Percentiles rank a stretch among this genome's conserved stretches.
phyloP scores from a whole-genome alignment of 2,329 filamentous ascomycete species.

The Penicillium paneum region DNA sequence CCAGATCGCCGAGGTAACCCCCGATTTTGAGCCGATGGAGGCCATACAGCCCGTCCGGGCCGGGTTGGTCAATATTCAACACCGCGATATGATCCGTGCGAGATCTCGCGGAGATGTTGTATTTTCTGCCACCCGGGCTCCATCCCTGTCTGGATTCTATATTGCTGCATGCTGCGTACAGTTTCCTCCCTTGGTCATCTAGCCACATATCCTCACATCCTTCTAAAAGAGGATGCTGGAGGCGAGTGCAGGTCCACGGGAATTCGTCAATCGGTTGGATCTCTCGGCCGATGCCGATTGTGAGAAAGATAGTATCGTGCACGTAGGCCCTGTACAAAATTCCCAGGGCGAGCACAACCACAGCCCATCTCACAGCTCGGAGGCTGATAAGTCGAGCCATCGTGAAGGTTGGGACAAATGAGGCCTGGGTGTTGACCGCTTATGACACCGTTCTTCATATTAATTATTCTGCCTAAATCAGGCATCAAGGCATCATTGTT shows the following conservation, averaged over 20 bases:
- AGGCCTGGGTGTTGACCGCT: too few relatives aligned
- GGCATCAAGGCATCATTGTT: too few relatives aligned
- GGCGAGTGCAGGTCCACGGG: slow-evolving; percentile 26
- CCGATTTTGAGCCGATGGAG: slow-evolving; percentile 5
- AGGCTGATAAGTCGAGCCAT: background rate
- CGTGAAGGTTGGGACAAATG: background rate
- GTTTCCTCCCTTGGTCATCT: slow-evolving; percentile 12
- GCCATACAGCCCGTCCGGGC: slow-evolving; percentile 15
- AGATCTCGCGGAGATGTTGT: slow-evolving; percentile 23
- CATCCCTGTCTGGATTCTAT: background rate
- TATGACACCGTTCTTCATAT: too few relatives aligned
- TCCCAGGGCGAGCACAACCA: background rate
- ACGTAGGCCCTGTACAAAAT: background rate
- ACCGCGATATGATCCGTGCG: slow-evolving; percentile 27
- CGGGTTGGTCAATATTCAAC: slow-evolving; percentile 27
- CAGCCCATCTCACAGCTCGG: background rate
- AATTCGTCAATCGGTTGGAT: slow-evolving; percentile 33
- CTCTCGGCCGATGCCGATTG: slow-evolving; percentile 14
- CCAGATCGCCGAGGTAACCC: background rate
- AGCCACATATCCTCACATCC: slow-evolving; percentile 33
- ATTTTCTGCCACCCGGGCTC: slow-evolving; percentile 11
- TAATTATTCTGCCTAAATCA: too few relatives aligned
- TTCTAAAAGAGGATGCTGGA: slow-evolving; percentile 26
- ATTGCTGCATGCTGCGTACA: background rate
- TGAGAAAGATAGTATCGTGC: background rate